Base-by-base conservation (phyloP, 1,284 basidiomycete genomes). In the Abortiporus biennis region DNA sequence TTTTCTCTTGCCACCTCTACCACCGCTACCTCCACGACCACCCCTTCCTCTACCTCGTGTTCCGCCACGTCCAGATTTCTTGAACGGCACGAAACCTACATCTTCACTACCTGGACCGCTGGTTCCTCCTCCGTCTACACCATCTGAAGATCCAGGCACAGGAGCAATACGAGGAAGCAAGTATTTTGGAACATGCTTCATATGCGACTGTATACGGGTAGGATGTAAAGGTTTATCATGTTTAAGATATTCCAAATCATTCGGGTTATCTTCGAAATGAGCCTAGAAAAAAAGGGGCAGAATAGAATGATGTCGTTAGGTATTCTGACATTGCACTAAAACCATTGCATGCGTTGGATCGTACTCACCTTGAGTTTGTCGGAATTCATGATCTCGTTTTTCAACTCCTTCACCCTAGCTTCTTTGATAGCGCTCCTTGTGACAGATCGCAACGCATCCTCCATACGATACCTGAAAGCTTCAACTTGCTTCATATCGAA, bases 391-490 rank as follows among this genome's bases (percentile, higher is more conserved):
- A 99, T 85, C 65, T 99, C 96, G 36, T 81, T 68, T 64, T 96
- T 95, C 54, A 99, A 68, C 65, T 99, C 96, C 63, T 95, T 95
- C 40, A 97, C 75, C 49, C 94, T 69, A 1, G 96, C 96, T 63
- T 99, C 96, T 52, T 83, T 78, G 47, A 99, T 83, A 4, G 85
- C 80, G 45, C 79, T 84, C 48, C 82, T 74, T 39, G 95, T 99
- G 19, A 98, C 93, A 40, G 85, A 78, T 50, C 92, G 74, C 52
- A 99, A 62, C 2, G 92, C 96, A 61, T 99, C 96, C 57, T 94
- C 90, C 92, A 98, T 98, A 40, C 96, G 78, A 66, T 99, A 99
- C 52, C 94, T 72, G 69, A 99, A 99, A n/a, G 92, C 93, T 54
- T 98, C 93, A 31, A 98, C 91, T 68, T 96, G 84, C 64, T 81